Evolutionary conservation across 768 basidiomycete genomes (phyloP).

Genomic region (Pulveroboletus ravenelii): DNA sequence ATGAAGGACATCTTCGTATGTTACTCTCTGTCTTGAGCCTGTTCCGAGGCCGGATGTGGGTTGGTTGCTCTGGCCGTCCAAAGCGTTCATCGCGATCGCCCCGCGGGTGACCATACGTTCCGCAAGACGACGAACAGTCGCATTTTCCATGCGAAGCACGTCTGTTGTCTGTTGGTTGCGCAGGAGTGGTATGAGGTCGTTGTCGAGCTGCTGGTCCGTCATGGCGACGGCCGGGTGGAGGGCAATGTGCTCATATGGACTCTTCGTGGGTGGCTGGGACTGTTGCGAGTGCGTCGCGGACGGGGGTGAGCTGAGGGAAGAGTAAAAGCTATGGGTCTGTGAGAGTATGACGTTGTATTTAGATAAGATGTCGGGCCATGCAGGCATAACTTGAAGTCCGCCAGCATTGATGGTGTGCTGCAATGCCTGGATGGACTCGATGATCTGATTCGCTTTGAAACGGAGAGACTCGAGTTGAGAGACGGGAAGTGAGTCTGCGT

Average conservation of each 20-base stretch:
- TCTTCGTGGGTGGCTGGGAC: constrained; percentile 15
- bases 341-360: constrained; percentile 84
- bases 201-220: constrained; percentile 65
- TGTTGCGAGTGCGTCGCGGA: constrained; percentile 18
- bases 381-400: constrained; percentile 56
- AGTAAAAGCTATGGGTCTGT: constrained; percentile 75
- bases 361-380: constrained; percentile 83
- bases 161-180: constrained; percentile 78
- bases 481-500: constrained; percentile 45
- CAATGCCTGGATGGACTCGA: constrained; percentile 67
- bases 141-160: constrained; percentile 66
- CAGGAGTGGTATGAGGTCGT: constrained; percentile 66
- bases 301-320: constrained; percentile 45
- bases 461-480: constrained; percentile 71
- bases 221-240: constrained; percentile 59
- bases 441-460: constrained; percentile 74
- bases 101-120: constrained; percentile 63
- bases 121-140: constrained; percentile 63
- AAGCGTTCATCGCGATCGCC: constrained; percentile 38
- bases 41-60: constrained; percentile 23
- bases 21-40: constrained; percentile 21
- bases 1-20: constrained; percentile 54
- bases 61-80: constrained; percentile 36
- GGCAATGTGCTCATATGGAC: constrained; percentile 58
- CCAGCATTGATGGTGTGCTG: constrained; percentile 60